Conservation (phyloP, 2,329 filamentous ascomycete genomes). For the Mycosphaerella sp. region DNA sequence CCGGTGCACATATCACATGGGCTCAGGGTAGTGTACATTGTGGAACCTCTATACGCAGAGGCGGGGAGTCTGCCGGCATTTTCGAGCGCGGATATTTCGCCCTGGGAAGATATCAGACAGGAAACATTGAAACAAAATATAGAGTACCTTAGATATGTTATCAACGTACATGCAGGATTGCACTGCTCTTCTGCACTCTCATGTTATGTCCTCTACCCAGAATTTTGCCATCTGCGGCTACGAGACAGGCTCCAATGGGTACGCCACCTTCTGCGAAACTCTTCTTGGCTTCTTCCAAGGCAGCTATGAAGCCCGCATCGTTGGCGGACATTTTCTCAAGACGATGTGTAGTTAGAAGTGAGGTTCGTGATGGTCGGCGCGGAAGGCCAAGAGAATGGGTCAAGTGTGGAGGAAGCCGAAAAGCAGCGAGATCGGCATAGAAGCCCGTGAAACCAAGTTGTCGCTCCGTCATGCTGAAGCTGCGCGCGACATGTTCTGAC, state of each 20-base stretch:
- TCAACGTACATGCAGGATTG: conserved; percentile 60
- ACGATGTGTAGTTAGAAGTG: neutral
- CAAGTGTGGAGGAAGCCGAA: neutral
- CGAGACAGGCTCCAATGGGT: conserved; percentile 54
- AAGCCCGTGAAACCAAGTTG: too few relatives aligned
- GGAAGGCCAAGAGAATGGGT: neutral
- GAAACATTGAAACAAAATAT: neutral
- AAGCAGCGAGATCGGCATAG: too few relatives aligned
- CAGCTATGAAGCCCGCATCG: conserved; percentile 51
- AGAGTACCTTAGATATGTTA: neutral
- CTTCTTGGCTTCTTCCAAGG: conserved; percentile 52
- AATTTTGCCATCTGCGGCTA: conserved; percentile 63
- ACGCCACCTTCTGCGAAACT: conserved; percentile 54
- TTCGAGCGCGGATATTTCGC: conserved; percentile 69
- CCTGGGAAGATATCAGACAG: conserved; percentile 43
- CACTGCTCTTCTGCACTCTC: conserved; percentile 64
- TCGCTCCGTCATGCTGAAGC: neutral
- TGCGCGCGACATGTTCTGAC: neutral
- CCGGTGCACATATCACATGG: conserved; percentile 80
- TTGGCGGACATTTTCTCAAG: conserved; percentile 28
- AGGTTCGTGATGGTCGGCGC: neutral
- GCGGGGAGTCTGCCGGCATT: conserved; percentile 67
- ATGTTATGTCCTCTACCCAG: conserved; percentile 69
- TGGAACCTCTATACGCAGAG: conserved; percentile 61
- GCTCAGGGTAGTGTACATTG: conserved; percentile 78